Evolutionary conservation across 2,329 filamentous ascomycete genomes (phyloP), one percentile per base, ranked within the genome.

Genomic region (Thelonectria blattea): DNA sequence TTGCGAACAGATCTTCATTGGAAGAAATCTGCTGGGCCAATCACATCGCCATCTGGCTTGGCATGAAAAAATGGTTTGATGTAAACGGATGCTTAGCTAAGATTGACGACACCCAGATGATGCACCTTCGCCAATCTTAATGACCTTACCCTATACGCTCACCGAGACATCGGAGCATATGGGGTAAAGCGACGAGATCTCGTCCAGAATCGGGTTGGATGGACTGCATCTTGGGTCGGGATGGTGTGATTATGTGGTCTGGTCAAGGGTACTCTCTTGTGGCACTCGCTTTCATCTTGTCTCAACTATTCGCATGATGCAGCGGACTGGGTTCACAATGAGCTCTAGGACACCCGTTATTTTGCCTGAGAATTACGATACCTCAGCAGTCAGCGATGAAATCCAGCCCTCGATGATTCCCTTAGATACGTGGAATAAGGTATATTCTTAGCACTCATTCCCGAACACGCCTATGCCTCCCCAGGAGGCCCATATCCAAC

Each of bases 1-100:
- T 65, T 60, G 56, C 55, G 47, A 63, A 56, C 52, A 45, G 61
- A 59, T 68, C 64, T 54, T 56, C 51, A 70, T 71, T 71, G 68
- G 68, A 63, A 68, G 65, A 59, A 18, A 17, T 32, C 17, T n/a
- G 30, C 14, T 55, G 49, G 54, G 50, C 67, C 65, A 68, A 68
- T 68, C 65, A 67, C 30, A 22, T 52, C 20, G 54, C 56, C 46
- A 56, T 42, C 18, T 39, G 18, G 34, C 37, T 22, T 24, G 24
- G 49, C 41, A 43, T 48, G 52, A 52, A 30, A n/a, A 30, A 30
- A 49, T 58, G 62, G 3, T 65, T 48, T 37, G 34, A 52, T 53
- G 48, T 57, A n/a, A 2, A 15, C 12, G 11, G n/a, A 17, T 62
- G 60, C 61, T 63, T 66, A 63, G 51, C 58, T 64, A 65, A 65